phyloP scores from a whole-genome alignment of 192 early-diverging fungal genomes.

The Obelidium mucronatum region DNA sequence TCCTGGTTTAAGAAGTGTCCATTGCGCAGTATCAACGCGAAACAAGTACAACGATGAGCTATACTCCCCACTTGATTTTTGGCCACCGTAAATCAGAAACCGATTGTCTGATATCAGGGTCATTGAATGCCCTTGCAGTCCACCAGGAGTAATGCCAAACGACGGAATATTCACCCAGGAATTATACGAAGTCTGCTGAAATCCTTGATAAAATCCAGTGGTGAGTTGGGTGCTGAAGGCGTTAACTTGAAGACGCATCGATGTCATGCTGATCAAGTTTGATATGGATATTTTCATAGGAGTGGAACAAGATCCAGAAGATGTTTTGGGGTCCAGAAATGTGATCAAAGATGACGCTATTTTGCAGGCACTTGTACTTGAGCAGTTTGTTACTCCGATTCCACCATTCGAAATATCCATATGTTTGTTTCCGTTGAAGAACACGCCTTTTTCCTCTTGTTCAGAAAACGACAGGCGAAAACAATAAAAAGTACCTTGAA shows the following conservation, averaged over 20 bases:
- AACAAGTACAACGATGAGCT: constrained; percentile 12
- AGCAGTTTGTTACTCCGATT: constrained; percentile 9
- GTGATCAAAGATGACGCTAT: neutral
- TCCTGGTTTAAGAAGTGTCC: neutral
- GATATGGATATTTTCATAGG: neutral
- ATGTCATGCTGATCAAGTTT: neutral
- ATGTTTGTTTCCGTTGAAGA: constrained; percentile 16
- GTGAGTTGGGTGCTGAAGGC: neutral
- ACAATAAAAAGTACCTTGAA: neutral
- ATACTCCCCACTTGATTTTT: neutral
- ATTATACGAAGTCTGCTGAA: neutral
- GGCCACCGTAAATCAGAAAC: constrained; percentile 27
- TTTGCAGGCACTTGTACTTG: neutral
- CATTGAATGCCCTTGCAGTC: constrained; percentile 12
- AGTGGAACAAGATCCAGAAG: neutral
- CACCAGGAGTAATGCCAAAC: neutral
- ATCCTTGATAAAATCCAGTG: neutral
- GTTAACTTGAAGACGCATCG: neutral
- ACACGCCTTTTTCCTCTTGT: neutral
- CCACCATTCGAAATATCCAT: constrained; percentile 24
- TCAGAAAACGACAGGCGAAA: neutral
- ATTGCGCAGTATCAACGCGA: constrained; percentile 3
- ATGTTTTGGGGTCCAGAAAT: neutral
- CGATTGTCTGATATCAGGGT: neutral
- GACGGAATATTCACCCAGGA: neutral